A percentile compares a stretch with the other conserved stretches of the same genome.
Evolutionary conservation across 495 filamentous ascomycete genomes (phyloP).

Genomic region (Cercophora newfieldiana): DNA sequence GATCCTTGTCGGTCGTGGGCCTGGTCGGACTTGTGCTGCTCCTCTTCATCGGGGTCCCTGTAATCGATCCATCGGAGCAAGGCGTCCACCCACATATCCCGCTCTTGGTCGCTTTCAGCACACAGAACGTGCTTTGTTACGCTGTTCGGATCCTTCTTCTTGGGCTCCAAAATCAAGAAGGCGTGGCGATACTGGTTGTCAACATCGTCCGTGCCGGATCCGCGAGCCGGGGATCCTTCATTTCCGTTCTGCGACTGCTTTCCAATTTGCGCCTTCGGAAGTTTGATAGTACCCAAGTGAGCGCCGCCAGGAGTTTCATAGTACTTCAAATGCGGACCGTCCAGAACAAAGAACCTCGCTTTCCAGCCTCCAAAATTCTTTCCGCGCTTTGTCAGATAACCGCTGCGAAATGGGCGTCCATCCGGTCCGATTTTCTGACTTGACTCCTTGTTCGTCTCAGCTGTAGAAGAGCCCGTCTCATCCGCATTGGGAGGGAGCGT

Average conservation of each 20-base stretch:
- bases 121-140: constrained; percentile 94
- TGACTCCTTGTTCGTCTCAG: constrained; percentile 40
- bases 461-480: constrained; percentile 54
- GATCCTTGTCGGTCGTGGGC: constrained; percentile 38
- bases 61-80: constrained; percentile 88
- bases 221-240: constrained; percentile 61
- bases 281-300: constrained; percentile 89
- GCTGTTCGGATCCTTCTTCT: constrained; percentile 90
- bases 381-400: constrained; percentile 92
- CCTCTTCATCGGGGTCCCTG: constrained; percentile 59
- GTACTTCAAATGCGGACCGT: constrained; percentile 86
- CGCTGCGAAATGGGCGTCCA: constrained; percentile 73
- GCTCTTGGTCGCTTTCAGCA: constrained; percentile 89
- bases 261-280: constrained; percentile 88
- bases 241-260: constrained; percentile 71
- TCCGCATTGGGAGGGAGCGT: constrained; percentile 76
- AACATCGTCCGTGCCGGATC: constrained; percentile 62
- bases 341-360: constrained; percentile 87
- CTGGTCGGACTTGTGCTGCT: constrained; percentile 31
- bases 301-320: constrained; percentile 86
- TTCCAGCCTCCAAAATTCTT: constrained; percentile 99
- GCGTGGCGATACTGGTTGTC: constrained; percentile 97
- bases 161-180: constrained; percentile 91
- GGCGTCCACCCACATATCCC: constrained; percentile 91
- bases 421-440: constrained; percentile 53